A percentile compares a stretch with the other conserved stretches of the same genome.
phyloP scores from a whole-genome alignment of 345 rosid genomes.

The Hibiscus mutabilis region DNA sequence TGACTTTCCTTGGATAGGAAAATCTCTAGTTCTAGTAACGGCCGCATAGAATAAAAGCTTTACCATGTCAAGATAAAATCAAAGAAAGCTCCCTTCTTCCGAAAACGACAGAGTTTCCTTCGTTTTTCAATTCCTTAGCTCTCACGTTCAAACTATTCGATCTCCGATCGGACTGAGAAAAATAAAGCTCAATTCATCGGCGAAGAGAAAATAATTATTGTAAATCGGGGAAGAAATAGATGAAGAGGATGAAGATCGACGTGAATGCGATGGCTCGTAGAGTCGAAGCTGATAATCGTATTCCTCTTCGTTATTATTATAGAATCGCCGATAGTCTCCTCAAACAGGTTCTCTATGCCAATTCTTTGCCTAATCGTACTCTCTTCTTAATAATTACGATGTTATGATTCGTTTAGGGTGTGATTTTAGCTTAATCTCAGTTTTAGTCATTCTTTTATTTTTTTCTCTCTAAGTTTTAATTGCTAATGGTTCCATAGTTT shows the following conservation, averaged over 20 bases:
- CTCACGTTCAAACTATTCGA: background rate
- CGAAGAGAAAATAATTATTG: background rate
- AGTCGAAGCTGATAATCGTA: conserved; percentile 78
- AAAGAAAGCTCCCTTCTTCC: no score
- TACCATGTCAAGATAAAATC: no score
- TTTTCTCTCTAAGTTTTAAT: background rate
- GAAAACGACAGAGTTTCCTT: background rate
- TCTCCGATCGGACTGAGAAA: background rate
- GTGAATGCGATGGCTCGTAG: conserved; percentile 47
- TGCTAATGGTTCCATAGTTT: background rate
- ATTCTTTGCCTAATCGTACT: background rate
- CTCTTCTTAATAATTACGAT: background rate
- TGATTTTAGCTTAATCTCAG: background rate
- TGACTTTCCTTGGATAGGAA: no score
- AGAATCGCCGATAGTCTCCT: conserved; percentile 92
- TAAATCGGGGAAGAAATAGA: conserved; percentile 1
- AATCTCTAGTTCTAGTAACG: no score
- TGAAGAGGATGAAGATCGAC: conserved; percentile 56
- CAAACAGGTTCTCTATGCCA: conserved; percentile 47
- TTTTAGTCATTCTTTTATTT: background rate
- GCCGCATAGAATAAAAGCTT: no score
- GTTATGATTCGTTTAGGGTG: background rate
- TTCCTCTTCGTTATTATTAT: conserved; percentile 48
- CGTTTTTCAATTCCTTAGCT: background rate
- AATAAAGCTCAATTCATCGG: background rate